Evolutionary conservation across 2,329 filamentous ascomycete genomes (phyloP), one percentile per base, ranked within the genome.

Genomic region (Phyllosticta citrichinensis): DNA sequence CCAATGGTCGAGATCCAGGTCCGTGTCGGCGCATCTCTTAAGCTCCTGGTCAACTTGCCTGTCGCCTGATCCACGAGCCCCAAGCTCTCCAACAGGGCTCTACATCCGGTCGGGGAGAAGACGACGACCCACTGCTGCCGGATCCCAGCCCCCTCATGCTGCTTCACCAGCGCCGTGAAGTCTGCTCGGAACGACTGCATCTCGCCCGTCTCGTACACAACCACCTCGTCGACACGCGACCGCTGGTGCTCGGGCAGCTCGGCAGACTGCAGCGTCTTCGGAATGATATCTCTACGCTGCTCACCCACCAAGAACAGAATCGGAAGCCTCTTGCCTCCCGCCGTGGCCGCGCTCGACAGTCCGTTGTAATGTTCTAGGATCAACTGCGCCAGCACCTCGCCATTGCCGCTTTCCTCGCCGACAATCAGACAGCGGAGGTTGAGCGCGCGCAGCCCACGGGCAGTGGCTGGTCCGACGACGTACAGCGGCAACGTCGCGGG

Each of bases 261-360:
- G 0, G 77, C 69, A 50, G 83, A 81, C 79, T 86, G 88, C 47
- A 97, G 77, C 1, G 84, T 90, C 67, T 83, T 89, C 1, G 94
- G 92, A 64, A 99, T 96, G 65, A 96, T 85, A 71, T 97, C 94
- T 53, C 94, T 80, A 60, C 91, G 83, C 70, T 92, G 89, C 71
- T 97, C 93, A 20, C 94, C 94, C 0, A 96, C 91, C 14, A 95
- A 81, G 72, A 97, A 99, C 0, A 97, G 76, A 5, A 97, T 73
- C 0, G 87, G 82, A 0, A 81, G 85, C 67, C 84, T 84, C 14
- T 60, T 55, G 8, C 68, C 68, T n/a, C 71, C 65, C 5, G 24
- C 51, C n/a, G 9, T 19, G 19, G 66, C 66, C 50, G 66, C 66
- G 27, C 25, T 62, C 30, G 68, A 56, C 11, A 79, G 63, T 8